phyloP scores from a whole-genome alignment of 495 filamentous ascomycete genomes.

The Chlorociboria aeruginascens region DNA sequence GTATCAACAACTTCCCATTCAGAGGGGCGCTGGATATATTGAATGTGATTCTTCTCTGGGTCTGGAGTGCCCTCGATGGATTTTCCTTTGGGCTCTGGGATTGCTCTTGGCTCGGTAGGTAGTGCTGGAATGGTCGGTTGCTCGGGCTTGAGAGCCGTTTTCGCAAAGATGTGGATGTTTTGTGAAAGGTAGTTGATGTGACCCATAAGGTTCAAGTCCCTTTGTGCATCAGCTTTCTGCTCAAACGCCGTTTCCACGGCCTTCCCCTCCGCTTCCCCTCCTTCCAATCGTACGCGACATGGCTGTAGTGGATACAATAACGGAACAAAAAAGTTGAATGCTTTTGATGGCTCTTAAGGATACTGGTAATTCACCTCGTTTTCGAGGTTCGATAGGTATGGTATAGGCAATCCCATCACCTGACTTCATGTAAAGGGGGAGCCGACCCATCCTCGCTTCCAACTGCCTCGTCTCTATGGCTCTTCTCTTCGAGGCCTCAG shows the following conservation, averaged over 20 bases:
- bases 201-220: slow-evolving; percentile 53
- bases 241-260: slow-evolving; percentile 54
- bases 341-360: slow-evolving; percentile 51
- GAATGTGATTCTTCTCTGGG: slow-evolving; percentile 42
- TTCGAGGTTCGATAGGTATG: slow-evolving; percentile 59
- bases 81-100: slow-evolving; percentile 12
- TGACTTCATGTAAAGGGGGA: slow-evolving; percentile 57
- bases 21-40: slow-evolving; percentile 67
- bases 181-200: slow-evolving; percentile 68
- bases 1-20: slow-evolving; percentile 53
- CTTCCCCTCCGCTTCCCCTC: slow-evolving; percentile 47
- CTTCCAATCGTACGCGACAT: slow-evolving; percentile 52
- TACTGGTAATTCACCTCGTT: slow-evolving; percentile 46
- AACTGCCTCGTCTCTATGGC: slow-evolving; percentile 59
- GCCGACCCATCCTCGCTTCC: slow-evolving; percentile 63
- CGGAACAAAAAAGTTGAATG: slow-evolving; percentile 59
- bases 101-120: not conserved
- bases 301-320: slow-evolving; percentile 60
- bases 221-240: slow-evolving; percentile 41
- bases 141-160: slow-evolving; percentile 21
- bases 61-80: slow-evolving; percentile 18
- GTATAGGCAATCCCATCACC: slow-evolving; percentile 58
- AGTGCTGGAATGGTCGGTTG: not conserved
- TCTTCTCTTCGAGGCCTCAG: slow-evolving; percentile 50
- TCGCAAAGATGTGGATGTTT: slow-evolving; percentile 61